These are phyloP conservation scores for Hypoxylon crocopeplum DNA, from an alignment of 495 filamentous ascomycete genomes.

Conservation along the genomic window DNA sequence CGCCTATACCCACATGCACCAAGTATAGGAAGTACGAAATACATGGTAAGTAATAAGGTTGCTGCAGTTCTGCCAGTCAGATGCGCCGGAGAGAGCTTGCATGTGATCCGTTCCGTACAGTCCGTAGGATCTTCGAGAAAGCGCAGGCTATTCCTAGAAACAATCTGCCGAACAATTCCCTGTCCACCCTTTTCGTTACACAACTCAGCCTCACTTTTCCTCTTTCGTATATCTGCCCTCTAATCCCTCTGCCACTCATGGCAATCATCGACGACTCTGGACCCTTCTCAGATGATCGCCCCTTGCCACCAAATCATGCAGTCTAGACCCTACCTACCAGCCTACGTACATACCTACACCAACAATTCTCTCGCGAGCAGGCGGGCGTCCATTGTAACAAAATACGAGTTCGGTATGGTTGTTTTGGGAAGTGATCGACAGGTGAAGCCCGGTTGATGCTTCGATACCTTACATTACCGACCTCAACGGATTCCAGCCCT, in stretches of 20 bases:
- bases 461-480: background rate
- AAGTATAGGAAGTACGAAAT: background rate
- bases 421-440: constrained; percentile 28
- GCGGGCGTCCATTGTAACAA: too few relatives aligned
- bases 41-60: background rate
- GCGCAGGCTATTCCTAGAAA: constrained; percentile 24
- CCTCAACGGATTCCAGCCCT: constrained; percentile 2
- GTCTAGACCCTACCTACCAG: constrained; percentile 1
- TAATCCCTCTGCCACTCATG: constrained; percentile 15
- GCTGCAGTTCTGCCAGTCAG: constrained; percentile 9
- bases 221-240: constrained; percentile 27
- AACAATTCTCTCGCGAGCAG: constrained; percentile 3
- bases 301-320: constrained; percentile 28
- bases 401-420: constrained; percentile 19
- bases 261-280: constrained; percentile 26
- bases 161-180: constrained; percentile 25
- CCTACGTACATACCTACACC: constrained; percentile 1
- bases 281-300: constrained; percentile 26
- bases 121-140: constrained; percentile 21
- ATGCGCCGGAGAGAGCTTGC: constrained; percentile 12
- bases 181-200: constrained; percentile 25
- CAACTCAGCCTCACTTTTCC: constrained; percentile 38
- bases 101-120: constrained; percentile 26
- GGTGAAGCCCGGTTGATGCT: constrained; percentile 7
- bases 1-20: background rate